Evolutionary conservation across 2,329 filamentous ascomycete genomes (phyloP).

Genomic region (Fusarium sp.): DNA sequence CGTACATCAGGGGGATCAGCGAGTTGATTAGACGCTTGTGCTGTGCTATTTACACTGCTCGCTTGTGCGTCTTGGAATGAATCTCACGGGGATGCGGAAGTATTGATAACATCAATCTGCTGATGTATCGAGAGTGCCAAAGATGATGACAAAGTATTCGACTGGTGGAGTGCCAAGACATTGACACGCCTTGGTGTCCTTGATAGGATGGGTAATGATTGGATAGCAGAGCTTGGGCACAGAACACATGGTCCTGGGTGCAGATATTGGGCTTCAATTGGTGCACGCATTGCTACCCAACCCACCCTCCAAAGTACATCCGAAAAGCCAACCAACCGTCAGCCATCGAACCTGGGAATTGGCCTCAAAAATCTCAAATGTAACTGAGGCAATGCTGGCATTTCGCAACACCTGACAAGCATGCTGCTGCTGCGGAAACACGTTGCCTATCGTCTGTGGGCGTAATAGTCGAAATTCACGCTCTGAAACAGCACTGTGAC

Average conservation of each 20-base stretch:
- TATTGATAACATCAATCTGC: constrained; percentile 9
- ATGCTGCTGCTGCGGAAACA: constrained; percentile 39
- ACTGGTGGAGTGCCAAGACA: constrained; percentile 31
- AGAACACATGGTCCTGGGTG: constrained; percentile 41
- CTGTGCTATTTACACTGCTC: not conserved
- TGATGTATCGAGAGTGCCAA: constrained; percentile 26
- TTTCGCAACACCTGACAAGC: constrained; percentile 38
- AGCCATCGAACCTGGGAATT: constrained; percentile 20
- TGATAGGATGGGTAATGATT: constrained; percentile 36
- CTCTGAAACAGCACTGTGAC: constrained; percentile 25
- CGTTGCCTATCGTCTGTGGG: constrained; percentile 45
- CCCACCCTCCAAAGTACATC: constrained; percentile 38
- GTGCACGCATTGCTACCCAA: constrained; percentile 56
- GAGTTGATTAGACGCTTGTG: constrained; percentile 3
- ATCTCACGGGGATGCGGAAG: constrained; percentile 20
- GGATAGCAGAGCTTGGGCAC: constrained; percentile 43
- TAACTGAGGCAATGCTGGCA: constrained; percentile 42
- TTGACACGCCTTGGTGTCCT: constrained; percentile 24
- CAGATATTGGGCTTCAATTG: constrained; percentile 53
- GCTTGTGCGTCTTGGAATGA: constrained; percentile 1
- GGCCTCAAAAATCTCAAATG: constrained; percentile 36
- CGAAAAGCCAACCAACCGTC: constrained; percentile 20
- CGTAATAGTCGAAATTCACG: constrained; percentile 25
- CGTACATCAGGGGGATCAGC: constrained; percentile 19
- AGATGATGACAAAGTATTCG: constrained; percentile 22